Evolutionary conservation across 495 filamentous ascomycete genomes (phyloP).

Genomic region (Xylaria intraflava): DNA sequence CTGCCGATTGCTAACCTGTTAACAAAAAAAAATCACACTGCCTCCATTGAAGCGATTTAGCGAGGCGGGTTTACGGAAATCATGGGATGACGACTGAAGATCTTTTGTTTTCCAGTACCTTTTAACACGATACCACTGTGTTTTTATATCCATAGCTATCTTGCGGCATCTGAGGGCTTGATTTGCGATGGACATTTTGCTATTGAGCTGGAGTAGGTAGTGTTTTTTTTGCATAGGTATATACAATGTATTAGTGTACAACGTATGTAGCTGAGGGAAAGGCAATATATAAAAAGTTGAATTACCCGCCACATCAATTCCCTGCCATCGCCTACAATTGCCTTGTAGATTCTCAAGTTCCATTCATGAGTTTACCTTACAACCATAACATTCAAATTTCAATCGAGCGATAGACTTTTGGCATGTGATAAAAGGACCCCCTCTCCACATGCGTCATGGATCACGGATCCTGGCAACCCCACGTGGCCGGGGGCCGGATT

Average conservation of each 20-base stretch:
- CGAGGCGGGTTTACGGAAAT: slow-evolving; percentile 20
- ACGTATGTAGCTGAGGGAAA: background rate
- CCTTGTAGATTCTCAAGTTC: too few species aligned
- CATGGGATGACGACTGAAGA: background rate
- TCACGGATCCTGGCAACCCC: background rate
- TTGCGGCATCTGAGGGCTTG: background rate
- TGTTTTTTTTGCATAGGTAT: too few species aligned
- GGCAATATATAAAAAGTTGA: too few species aligned
- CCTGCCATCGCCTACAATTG: too few species aligned
- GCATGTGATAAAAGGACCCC: background rate
- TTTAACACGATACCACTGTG: slow-evolving; percentile 6
- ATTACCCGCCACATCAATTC: too few species aligned
- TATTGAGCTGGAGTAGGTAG: background rate
- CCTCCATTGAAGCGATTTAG: slow-evolving; percentile 17
- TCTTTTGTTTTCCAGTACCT: background rate
- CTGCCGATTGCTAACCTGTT: background rate
- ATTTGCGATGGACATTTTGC: background rate
- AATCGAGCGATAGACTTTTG: background rate
- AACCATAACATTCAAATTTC: too few species aligned
- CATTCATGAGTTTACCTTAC: too few species aligned
- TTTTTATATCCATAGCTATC: background rate
- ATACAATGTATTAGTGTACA: too few species aligned
- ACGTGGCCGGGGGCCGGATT: background rate
- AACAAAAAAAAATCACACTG: background rate
- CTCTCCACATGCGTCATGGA: background rate